Base-by-base conservation (phyloP, 768 basidiomycete species). In the Gyrodon lividus region DNA sequence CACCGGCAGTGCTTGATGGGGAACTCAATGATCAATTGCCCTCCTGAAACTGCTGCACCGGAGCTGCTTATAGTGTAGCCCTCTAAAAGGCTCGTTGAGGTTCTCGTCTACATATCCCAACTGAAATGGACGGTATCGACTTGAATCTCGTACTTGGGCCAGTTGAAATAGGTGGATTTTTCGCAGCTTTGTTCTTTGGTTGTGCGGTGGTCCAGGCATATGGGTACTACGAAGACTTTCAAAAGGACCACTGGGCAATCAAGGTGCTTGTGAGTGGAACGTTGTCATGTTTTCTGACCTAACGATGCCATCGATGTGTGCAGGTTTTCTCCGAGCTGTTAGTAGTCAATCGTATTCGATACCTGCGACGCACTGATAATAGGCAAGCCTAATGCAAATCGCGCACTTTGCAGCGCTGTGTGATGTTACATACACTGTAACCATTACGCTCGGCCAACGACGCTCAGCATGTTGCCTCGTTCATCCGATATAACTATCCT, bases 161-260 rank as follows among this genome's bases (percentile, higher is more conserved):
- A 6, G 28, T 46, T 8, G 48, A 30, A 22, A 6, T 50, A 40
- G 41, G 41, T 34, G 17, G 19, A 13, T 31, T 46, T 13, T 5
- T 50, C 13, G 31, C 19, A 8, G n/a, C 48, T 30, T 19, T 35
- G 12, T 26, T 53, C 17, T 49, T 42, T 22, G 52, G 52, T 30
- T 43, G 39, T 40, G 46, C 41, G 17, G 5, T 49, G 5, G 17
- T 53, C 23, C 52, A 53, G 31, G 30, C 39, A 14, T 43, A 49
- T 24, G 31, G 49, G n/a, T 53, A 53, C 38, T 41, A 42, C 23
- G 22, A 42, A 13, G 37, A 26, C 14, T 49, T 53, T n/a, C 33
- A 39, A 16, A 43, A 26, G 2, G 52, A 53, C 33, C 49, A 43
- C 20, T 43, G 40, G 22, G 35, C 9, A 8, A 22, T 53, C n/a